Percentiles rank a stretch among this genome's conserved stretches.
Evolutionary conservation across 495 filamentous ascomycete genomes (phyloP).

Genomic region (Physcia stellaris): DNA sequence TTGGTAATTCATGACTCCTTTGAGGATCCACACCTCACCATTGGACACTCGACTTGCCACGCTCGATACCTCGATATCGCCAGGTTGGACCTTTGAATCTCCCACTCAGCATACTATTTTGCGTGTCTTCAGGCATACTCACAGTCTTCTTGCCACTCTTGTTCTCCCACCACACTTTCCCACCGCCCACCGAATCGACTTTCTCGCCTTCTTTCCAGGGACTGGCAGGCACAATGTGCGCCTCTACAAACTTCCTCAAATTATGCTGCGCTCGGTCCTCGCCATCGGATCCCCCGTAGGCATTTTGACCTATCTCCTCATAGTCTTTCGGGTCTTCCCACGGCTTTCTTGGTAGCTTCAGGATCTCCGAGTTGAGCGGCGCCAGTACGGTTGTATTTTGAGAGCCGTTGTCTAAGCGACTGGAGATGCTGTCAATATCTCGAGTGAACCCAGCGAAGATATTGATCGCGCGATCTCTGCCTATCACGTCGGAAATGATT

Average conservation of each 20-base stretch:
- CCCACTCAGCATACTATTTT: conserved; percentile 4
- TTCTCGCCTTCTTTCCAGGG: conserved; percentile 74
- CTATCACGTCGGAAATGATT: conserved; percentile 77
- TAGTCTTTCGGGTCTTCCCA: conserved; percentile 90
- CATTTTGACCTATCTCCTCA: conserved; percentile 50
- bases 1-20: conserved; percentile 49
- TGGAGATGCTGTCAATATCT: conserved; percentile 58
- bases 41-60: conserved; percentile 64
- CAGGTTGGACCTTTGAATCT: conserved; percentile 61
- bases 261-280: conserved; percentile 70
- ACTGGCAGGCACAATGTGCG: conserved; percentile 61
- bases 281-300: conserved; percentile 69
- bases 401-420: conserved; percentile 52
- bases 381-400: conserved; percentile 83
- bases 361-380: conserved; percentile 69
- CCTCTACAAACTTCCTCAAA: conserved; percentile 71
- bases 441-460: conserved; percentile 80
- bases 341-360: conserved; percentile 70
- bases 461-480: conserved; percentile 65
- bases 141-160: conserved; percentile 62
- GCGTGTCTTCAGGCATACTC: conserved; percentile 22
- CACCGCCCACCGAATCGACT: conserved; percentile 53
- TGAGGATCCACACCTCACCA: conserved; percentile 73
- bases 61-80: conserved; percentile 56
- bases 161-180: conserved; percentile 68